These are phyloP conservation scores for Blastomyces percursus DNA, from an alignment of 2,329 filamentous ascomycete species.

Conservation along the genomic window DNA sequence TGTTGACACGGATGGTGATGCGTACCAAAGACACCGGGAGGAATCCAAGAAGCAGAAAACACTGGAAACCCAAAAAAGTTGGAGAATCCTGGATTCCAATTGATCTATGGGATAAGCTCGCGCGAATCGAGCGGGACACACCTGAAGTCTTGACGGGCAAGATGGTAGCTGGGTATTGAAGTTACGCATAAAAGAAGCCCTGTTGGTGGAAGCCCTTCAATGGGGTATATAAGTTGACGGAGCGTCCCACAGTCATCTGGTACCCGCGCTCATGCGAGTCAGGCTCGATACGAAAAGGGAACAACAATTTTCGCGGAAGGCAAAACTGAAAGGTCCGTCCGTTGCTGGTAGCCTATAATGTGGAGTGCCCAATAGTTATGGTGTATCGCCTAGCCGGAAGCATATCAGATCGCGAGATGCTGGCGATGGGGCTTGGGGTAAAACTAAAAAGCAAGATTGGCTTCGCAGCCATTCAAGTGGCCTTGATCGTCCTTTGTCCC, in stretches of 20 bases:
- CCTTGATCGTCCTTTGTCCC: background rate
- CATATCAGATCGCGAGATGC: conserved; percentile 5
- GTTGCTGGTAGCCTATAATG: background rate
- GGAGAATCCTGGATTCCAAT: conserved; percentile 1
- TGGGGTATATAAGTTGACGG: background rate
- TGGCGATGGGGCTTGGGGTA: conserved; percentile 3
- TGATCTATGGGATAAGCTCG: background rate
- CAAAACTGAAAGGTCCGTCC: background rate
- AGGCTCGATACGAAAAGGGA: background rate
- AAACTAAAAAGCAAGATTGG: background rate
- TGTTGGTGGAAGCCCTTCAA: background rate
- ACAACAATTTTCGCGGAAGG: background rate
- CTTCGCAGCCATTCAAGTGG: background rate
- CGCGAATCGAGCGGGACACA: background rate
- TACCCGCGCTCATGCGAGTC: background rate
- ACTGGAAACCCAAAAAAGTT: background rate
- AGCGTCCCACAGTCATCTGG: background rate
- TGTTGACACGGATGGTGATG: conserved; percentile 15
- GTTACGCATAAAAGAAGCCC: background rate
- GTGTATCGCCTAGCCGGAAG: background rate
- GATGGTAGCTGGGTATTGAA: background rate
- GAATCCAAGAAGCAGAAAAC: background rate
- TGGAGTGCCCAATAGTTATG: background rate
- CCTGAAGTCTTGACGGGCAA: background rate
- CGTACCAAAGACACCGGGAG: background rate